A percentile compares a stretch with the other conserved stretches of the same genome.
phyloP scores from a whole-genome alignment of 805 yeast genomes.

The Yarrowia phangngaensis region DNA sequence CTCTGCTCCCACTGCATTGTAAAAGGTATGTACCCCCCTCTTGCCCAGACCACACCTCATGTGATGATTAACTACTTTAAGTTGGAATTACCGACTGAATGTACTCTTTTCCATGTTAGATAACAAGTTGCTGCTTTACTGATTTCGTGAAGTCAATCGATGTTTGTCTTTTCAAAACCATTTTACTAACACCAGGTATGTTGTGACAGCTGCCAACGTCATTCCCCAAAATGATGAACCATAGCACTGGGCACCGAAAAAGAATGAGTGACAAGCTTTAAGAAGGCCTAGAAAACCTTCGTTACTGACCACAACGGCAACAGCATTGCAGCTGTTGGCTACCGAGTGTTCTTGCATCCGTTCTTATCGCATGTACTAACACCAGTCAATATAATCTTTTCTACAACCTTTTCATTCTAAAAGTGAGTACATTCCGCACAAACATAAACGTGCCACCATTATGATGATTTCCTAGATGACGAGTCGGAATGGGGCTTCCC shows the following conservation, averaged over 20 bases:
- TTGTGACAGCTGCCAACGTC: conserved; percentile 27
- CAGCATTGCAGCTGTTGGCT: background rate
- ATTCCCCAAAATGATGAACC: conserved; percentile 59
- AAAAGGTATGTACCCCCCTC: conserved; percentile 23
- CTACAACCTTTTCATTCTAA: background rate
- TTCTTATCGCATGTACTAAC: conserved; percentile 14
- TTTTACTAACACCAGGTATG: conserved; percentile 27
- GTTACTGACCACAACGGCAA: conserved; percentile 58
- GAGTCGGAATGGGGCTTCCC: conserved; percentile 97
- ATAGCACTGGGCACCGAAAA: conserved; percentile 99
- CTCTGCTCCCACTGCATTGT: background rate
- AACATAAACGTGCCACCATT: no score
- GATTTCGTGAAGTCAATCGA: conserved; percentile 32
- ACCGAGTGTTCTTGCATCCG: background rate
- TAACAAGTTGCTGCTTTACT: conserved; percentile 50
- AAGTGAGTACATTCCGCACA: conserved; percentile 19
- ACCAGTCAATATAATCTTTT: conserved; percentile 11
- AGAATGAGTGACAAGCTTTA: conserved; percentile 90
- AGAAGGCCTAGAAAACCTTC: conserved; percentile 98
- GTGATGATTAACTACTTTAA: conserved; percentile 62
- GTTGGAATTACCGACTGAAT: conserved; percentile 99
- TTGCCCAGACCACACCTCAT: conserved; percentile 8
- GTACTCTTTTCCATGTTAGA: conserved; percentile 58
- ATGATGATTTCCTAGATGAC: conserved; percentile 68
- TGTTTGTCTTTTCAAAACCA: background rate